Percentiles rank a stretch among this genome's conserved stretches.
phyloP scores from a whole-genome alignment of 495 filamentous ascomycete genomes.

The Penicillium cataractarum region DNA sequence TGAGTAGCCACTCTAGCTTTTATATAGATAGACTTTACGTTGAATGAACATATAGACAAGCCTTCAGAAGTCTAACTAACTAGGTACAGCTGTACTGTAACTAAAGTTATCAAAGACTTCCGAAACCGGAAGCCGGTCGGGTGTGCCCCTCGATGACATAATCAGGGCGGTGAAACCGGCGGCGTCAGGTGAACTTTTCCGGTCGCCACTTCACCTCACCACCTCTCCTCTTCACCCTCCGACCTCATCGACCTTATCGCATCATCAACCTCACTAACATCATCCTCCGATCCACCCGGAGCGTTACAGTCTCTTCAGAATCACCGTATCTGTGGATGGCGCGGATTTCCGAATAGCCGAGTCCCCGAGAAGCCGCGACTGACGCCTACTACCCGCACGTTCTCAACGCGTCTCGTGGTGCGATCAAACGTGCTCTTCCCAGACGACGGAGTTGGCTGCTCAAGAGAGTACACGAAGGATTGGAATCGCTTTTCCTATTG shows the following conservation, averaged over 20 bases:
- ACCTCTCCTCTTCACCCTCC: not conserved
- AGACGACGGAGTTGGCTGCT: slow-evolving; percentile 28
- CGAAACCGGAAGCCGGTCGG: not conserved
- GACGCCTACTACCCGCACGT: not conserved
- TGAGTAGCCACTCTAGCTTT: slow-evolving; percentile 27
- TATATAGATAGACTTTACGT: slow-evolving; percentile 16
- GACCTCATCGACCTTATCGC: not conserved
- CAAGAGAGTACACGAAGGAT: slow-evolving; percentile 25
- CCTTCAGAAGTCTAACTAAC: too few species aligned
- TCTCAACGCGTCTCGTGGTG: slow-evolving; percentile 1
- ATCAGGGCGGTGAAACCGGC: not conserved
- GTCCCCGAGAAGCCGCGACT: not conserved
- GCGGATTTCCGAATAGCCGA: not conserved
- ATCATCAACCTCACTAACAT: not conserved
- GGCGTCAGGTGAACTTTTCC: slow-evolving; percentile 10
- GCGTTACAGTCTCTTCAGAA: not conserved
- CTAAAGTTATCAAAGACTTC: not conserved
- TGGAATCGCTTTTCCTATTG: slow-evolving; percentile 18
- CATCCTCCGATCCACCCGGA: not conserved
- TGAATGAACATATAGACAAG: slow-evolving; percentile 2
- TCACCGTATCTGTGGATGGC: not conserved
- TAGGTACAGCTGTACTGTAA: too few species aligned
- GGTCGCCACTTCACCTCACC: slow-evolving; percentile 12
- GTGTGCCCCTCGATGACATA: not conserved
- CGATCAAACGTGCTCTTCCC: slow-evolving; percentile 8